phyloP scores from a whole-genome alignment of 768 basidiomycete genomes.

The Fomitopsis pulvina region DNA sequence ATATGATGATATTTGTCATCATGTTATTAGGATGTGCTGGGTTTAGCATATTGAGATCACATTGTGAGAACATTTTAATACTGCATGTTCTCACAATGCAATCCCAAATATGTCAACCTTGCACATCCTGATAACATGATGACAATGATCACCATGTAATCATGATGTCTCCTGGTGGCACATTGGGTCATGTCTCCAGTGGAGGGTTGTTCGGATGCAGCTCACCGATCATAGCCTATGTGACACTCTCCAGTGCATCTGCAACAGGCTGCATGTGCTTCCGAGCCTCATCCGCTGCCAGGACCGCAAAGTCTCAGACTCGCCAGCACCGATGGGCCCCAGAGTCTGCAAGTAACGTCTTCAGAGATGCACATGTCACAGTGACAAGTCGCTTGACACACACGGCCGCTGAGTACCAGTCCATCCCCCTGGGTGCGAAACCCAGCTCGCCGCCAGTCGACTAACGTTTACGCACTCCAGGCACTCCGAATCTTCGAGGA shows the following conservation, averaged over 20 bases:
- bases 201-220: too few species aligned
- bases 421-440: constrained; percentile 51
- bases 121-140: too few species aligned
- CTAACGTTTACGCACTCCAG: constrained; percentile 37
- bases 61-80: too few species aligned
- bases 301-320: constrained; percentile 69
- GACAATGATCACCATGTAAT: too few species aligned
- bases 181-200: too few species aligned
- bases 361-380: neutral
- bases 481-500: constrained; percentile 31
- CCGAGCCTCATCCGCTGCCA: constrained; percentile 69
- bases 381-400: constrained; percentile 31
- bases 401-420: constrained; percentile 78
- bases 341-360: constrained; percentile 47
- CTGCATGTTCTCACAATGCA: too few species aligned
- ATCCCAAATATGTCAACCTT: too few species aligned
- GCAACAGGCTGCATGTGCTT: constrained; percentile 67
- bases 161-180: too few species aligned
- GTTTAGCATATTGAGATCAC: too few species aligned
- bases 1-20: too few species aligned
- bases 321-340: constrained; percentile 55
- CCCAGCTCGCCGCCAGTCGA: constrained; percentile 45
- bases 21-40: too few species aligned
- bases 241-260: constrained; percentile 52
- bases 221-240: constrained; percentile 7